phyloP scores from a whole-genome alignment of 148 eudicot genomes.

The Cornus kousa region DNA sequence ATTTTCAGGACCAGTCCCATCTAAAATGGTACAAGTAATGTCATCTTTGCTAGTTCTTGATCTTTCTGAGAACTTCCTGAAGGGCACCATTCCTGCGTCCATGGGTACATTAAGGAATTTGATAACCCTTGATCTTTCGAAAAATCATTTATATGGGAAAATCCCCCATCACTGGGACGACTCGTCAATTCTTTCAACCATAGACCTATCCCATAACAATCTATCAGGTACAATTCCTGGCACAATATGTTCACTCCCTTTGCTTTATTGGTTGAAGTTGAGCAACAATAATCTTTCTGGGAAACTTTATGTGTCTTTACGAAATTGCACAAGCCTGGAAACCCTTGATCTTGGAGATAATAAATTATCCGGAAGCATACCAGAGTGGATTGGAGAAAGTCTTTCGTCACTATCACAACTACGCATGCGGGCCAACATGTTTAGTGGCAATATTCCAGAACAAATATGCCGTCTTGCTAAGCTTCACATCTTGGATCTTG shows the following conservation, averaged over 20 bases:
- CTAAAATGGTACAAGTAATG: not conserved
- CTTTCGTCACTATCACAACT: slow-evolving; percentile 5
- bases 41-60: slow-evolving; percentile 2
- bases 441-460: slow-evolving; percentile 37
- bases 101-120: not conserved
- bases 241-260: slow-evolving; percentile 8
- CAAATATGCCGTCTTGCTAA: slow-evolving; percentile 14
- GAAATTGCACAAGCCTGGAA: not conserved
- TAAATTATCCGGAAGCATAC: slow-evolving; percentile 26
- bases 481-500: slow-evolving; percentile 41
- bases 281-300: slow-evolving; percentile 35
- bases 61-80: slow-evolving; percentile 8
- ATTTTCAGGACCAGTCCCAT: slow-evolving; percentile 7
- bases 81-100: slow-evolving; percentile 3
- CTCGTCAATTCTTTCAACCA: not conserved
- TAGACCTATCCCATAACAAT: slow-evolving; percentile 31
- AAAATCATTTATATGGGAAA: slow-evolving; percentile 10
- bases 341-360: slow-evolving; percentile 45
- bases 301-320: slow-evolving; percentile 15
- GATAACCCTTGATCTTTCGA: slow-evolving; percentile 1
- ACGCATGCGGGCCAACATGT: slow-evolving; percentile 21
- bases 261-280: slow-evolving; percentile 11
- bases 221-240: slow-evolving; percentile 32
- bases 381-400: slow-evolving; percentile 10
- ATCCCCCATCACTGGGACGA: slow-evolving; percentile 20